Evolutionary conservation across 148 eudicot genomes (phyloP).

Genomic region (Rhododendron williamsianum): DNA sequence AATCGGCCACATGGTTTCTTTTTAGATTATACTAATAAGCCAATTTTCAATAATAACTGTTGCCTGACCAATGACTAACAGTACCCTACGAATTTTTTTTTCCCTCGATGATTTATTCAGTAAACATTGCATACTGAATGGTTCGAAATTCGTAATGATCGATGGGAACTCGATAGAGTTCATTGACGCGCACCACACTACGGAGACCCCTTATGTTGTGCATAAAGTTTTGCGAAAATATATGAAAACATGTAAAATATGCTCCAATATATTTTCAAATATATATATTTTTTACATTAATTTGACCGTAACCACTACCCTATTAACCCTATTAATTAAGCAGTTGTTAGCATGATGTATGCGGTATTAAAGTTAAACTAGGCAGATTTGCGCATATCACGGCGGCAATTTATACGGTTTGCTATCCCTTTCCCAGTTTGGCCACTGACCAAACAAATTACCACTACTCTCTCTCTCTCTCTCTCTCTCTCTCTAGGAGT

Average conservation of each 20-base stretch:
- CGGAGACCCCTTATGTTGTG: neutral
- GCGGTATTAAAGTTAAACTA: neutral
- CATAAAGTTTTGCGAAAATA: neutral
- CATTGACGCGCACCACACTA: neutral
- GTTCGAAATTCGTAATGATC: neutral
- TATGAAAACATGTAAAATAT: neutral
- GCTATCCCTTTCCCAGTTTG: neutral
- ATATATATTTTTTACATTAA: too few species aligned
- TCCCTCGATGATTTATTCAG: neutral
- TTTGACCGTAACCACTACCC: neutral
- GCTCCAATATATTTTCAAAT: neutral
- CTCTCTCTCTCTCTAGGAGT: neutral
- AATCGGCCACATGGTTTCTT: too few species aligned
- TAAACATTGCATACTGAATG: neutral
- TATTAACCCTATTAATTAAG: neutral
- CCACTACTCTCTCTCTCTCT: neutral
- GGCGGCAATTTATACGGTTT: neutral
- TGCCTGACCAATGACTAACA: neutral
- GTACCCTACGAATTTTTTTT: neutral
- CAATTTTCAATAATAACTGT: neutral
- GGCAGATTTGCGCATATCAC: neutral
- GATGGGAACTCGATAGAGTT: neutral
- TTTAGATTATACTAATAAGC: neutral
- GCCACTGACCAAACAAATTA: neutral
- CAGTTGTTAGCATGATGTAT: neutral